These are phyloP conservation scores for Hylodesmum podocarpum DNA, from an alignment of 306 rosid species.

Conservation along the genomic window DNA sequence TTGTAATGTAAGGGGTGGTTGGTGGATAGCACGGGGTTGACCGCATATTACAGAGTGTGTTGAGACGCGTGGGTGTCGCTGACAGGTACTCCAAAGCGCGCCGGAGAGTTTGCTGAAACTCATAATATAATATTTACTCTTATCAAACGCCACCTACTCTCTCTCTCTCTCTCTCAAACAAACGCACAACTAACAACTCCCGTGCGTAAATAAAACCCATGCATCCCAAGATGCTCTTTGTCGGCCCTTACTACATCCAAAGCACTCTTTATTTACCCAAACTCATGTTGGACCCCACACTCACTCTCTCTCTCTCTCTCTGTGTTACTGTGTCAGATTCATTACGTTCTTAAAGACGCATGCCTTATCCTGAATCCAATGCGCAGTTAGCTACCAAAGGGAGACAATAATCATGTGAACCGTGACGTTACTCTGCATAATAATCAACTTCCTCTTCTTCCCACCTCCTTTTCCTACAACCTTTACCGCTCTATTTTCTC, in stretches of 20 bases:
- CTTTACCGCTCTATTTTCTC: too few species aligned
- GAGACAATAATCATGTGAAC: conserved; percentile 18
- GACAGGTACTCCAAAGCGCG: conserved; percentile 39
- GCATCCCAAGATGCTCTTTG: conserved; percentile 66
- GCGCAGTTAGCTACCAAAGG: not conserved
- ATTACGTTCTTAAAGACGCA: not conserved
- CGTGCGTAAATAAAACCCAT: conserved; percentile 21
- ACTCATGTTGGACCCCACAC: conserved; percentile 9
- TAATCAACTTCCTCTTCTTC: not conserved
- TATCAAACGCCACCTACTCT: not conserved
- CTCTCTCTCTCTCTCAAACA: too few species aligned
- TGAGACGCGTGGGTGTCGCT: conserved; percentile 44
- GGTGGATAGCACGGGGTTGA: too few species aligned
- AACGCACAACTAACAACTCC: conserved; percentile 14
- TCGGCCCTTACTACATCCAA: conserved; percentile 40
- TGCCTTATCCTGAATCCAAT: not conserved
- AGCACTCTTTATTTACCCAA: not conserved
- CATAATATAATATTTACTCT: not conserved
- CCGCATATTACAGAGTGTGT: conserved; percentile 16
- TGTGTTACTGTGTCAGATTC: not conserved
- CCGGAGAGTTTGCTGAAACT: conserved; percentile 18
- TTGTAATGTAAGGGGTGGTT: not conserved
- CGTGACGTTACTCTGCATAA: not conserved
- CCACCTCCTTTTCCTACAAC: too few species aligned
- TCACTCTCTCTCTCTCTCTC: not conserved